These are phyloP conservation scores for Canavalia gladiata DNA, from an alignment of 306 rosid genomes.

Conservation along the genomic window DNA sequence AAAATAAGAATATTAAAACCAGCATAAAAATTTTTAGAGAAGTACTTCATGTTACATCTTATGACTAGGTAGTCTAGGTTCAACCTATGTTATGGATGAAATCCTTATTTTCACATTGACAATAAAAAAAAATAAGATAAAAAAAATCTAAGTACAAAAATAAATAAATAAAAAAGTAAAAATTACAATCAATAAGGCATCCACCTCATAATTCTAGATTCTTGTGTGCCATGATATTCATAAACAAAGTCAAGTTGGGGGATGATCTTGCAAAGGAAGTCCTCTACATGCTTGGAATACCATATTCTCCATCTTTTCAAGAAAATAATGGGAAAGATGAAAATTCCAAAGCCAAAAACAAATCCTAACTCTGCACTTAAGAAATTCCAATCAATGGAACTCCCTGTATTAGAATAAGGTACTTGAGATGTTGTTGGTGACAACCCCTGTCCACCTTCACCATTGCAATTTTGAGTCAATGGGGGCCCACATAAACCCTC, in stretches of 20 bases:
- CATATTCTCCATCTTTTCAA: constrained; percentile 5
- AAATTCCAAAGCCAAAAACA: constrained; percentile 22
- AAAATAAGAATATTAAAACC: no score
- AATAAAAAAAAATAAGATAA: neutral
- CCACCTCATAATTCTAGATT: neutral
- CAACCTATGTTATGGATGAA: neutral
- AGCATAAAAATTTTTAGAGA: no score
- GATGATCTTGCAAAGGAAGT: neutral
- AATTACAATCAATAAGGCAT: neutral
- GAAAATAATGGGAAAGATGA: neutral
- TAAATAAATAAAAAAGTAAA: neutral
- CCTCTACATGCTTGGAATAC: constrained; percentile 19
- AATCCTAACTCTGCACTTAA: constrained; percentile 13
- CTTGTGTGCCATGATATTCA: neutral
- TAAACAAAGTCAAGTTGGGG: constrained; percentile 19
- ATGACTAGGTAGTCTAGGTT: no score
- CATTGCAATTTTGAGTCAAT: neutral
- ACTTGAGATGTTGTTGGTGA: neutral
- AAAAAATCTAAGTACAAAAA: neutral
- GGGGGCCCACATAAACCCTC: constrained; percentile 26
- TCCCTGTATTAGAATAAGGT: neutral
- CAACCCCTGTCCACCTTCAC: neutral
- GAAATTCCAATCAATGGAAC: constrained; percentile 3
- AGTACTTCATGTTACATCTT: no score
- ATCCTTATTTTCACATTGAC: neutral